Evolutionary conservation across 768 basidiomycete species (phyloP).

Genomic region (Suillus decipiens): DNA sequence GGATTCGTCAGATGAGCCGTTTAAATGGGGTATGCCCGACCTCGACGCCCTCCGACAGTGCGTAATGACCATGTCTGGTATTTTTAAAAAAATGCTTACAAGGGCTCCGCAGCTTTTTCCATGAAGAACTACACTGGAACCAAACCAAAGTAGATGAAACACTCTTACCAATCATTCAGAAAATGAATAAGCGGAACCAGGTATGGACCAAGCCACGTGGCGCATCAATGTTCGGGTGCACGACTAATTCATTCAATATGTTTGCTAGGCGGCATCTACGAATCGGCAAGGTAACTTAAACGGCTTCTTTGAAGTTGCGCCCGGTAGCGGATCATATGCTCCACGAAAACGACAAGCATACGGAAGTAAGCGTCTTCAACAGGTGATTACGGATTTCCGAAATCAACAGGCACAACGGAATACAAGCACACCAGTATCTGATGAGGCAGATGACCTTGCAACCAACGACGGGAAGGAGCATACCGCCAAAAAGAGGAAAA

Average conservation of each 20-base stretch:
- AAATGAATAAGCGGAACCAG: slow-evolving; percentile 80
- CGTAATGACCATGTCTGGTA: slow-evolving; percentile 25
- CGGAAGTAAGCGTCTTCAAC: slow-evolving; percentile 81
- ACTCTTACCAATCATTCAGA: slow-evolving; percentile 89
- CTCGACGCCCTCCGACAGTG: slow-evolving; percentile 87
- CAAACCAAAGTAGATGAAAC: slow-evolving; percentile 86
- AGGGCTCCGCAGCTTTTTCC: slow-evolving; percentile 55
- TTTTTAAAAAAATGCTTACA: slow-evolving; percentile 17
- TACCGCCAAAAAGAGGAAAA: slow-evolving; percentile 34
- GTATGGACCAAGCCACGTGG: slow-evolving; percentile 35
- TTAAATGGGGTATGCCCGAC: slow-evolving; percentile 98
- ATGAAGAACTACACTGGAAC: slow-evolving; percentile 80
- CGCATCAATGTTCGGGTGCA: slow-evolving; percentile 4
- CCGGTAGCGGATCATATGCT: slow-evolving; percentile 67
- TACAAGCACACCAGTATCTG: slow-evolving; percentile 17
- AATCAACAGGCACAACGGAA: slow-evolving; percentile 39
- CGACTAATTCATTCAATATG: slow-evolving; percentile 3
- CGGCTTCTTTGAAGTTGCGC: slow-evolving; percentile 70
- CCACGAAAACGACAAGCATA: slow-evolving; percentile 84
- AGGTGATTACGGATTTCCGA: slow-evolving; percentile 81
- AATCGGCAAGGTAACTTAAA: slow-evolving; percentile 81
- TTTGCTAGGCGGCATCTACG: slow-evolving; percentile 52
- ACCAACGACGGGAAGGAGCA: slow-evolving; percentile 28
- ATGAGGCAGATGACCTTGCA: slow-evolving; percentile 25
- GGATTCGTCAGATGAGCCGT: slow-evolving; percentile 89